Evolutionary conservation across 768 basidiomycete species (phyloP).

Genomic region (Rhodotorula taiwanensis): DNA sequence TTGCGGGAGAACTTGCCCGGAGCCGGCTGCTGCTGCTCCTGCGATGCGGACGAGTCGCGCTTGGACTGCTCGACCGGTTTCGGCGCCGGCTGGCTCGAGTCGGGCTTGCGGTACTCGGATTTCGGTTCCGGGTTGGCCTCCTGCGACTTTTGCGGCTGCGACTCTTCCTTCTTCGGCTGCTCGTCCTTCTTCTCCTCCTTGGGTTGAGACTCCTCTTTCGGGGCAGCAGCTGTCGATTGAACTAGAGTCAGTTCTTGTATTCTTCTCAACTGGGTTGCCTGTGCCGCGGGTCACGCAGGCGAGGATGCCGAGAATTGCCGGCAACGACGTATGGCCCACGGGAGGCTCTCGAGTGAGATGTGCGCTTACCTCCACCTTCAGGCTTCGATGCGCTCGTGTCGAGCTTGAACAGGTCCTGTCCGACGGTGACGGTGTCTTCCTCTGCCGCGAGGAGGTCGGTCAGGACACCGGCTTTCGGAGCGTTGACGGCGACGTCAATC

Average conservation of each 20-base stretch:
- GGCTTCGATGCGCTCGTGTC: slow-evolving; percentile 64
- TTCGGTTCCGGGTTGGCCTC: slow-evolving; percentile 38
- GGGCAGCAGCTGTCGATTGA: neutral
- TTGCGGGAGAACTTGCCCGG: slow-evolving; percentile 12
- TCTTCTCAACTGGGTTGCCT: too few relatives aligned
- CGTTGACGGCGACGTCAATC: slow-evolving; percentile 97
- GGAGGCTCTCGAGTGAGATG: too few relatives aligned
- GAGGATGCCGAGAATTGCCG: neutral
- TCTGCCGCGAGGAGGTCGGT: slow-evolving; percentile 77
- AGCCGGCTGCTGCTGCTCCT: neutral
- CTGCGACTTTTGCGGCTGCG: slow-evolving; percentile 43
- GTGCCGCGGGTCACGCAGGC: too few relatives aligned
- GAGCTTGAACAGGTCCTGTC: slow-evolving; percentile 86
- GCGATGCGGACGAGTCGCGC: slow-evolving; percentile 14
- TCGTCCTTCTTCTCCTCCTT: slow-evolving; percentile 45
- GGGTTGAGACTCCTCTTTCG: too few relatives aligned
- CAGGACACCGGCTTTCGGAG: slow-evolving; percentile 78
- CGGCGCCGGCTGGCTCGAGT: slow-evolving; percentile 30
- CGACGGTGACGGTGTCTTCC: slow-evolving; percentile 89
- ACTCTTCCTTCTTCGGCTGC: slow-evolving; percentile 43
- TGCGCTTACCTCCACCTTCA: slow-evolving; percentile 49
- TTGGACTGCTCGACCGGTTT: slow-evolving; percentile 34
- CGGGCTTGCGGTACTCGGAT: slow-evolving; percentile 36
- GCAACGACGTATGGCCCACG: too few relatives aligned
- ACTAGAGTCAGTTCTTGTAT: neutral